Evolutionary conservation across 495 filamentous ascomycete species (phyloP).

Genomic region (Platismatia glauca): DNA sequence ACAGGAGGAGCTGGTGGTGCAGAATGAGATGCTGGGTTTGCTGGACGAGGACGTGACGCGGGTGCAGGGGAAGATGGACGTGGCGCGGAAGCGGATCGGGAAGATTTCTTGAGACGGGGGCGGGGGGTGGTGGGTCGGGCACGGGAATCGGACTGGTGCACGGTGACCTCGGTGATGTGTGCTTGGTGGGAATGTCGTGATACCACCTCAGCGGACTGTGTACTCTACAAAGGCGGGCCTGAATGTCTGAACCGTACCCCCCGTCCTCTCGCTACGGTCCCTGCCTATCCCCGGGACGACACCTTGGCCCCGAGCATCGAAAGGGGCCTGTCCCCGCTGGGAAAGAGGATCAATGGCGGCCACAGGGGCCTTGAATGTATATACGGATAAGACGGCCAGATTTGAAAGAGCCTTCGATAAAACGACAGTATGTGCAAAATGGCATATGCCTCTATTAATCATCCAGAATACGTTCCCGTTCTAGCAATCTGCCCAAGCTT

Average conservation of each 20-base stretch:
- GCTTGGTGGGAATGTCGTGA: background rate
- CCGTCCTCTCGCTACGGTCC: background rate
- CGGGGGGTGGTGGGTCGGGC: background rate
- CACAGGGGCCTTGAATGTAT: background rate
- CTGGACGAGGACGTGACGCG: conserved; percentile 68
- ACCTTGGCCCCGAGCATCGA: background rate
- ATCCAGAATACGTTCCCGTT: background rate
- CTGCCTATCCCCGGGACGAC: background rate
- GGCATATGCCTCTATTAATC: background rate
- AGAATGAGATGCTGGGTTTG: conserved; percentile 71
- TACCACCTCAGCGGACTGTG: background rate
- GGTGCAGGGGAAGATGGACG: conserved; percentile 64
- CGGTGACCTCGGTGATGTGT: no score
- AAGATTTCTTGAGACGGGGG: conserved; percentile 51
- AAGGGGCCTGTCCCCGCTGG: background rate
- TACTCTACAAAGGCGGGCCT: background rate
- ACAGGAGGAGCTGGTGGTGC: conserved; percentile 72
- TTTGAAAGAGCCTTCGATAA: background rate
- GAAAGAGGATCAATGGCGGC: background rate
- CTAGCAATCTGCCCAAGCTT: background rate
- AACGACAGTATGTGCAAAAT: background rate
- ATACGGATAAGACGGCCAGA: background rate
- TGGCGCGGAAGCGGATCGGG: conserved; percentile 73
- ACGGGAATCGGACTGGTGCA: no score
- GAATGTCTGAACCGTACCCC: background rate